Conservation (phyloP, 2,329 filamentous ascomycete species). For the Helotiales sp. region DNA sequence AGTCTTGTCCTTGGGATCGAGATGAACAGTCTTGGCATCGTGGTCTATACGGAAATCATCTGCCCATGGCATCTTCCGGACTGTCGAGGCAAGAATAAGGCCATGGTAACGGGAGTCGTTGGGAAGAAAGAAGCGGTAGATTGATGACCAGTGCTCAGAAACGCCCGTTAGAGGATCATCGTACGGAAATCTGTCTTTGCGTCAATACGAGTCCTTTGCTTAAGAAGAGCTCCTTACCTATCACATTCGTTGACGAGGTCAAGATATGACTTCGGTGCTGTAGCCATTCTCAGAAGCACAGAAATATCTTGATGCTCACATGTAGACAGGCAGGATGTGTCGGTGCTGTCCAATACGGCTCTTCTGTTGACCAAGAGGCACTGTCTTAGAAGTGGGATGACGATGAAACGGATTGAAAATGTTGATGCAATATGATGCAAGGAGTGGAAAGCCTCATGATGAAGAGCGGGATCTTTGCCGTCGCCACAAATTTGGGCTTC, state of each 20-base stretch:
- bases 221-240: conserved; percentile 38
- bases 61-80: conserved; percentile 49
- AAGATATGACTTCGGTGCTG: conserved; percentile 32
- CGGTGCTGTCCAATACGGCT: no score
- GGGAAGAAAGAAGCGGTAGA: conserved; percentile 48
- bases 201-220: neutral
- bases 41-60: conserved; percentile 38
- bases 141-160: conserved; percentile 14
- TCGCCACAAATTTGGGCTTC: no score
- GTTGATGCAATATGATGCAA: no score
- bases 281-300: conserved; percentile 13
- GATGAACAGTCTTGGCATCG: conserved; percentile 35
- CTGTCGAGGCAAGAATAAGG: conserved; percentile 48
- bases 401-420: no score
- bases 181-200: conserved; percentile 18
- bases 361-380: no score
- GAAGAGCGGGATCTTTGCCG: no score
- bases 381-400: no score
- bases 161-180: conserved; percentile 8
- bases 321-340: no score
- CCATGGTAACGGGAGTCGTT: conserved; percentile 49
- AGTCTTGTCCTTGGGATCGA: conserved; percentile 31
- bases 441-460: no score
- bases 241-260: conserved; percentile 44
- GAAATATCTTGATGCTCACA: no score